These are phyloP conservation scores for Macaranga tanarius DNA, from an alignment of 441 rosid species.

Conservation along the genomic window DNA sequence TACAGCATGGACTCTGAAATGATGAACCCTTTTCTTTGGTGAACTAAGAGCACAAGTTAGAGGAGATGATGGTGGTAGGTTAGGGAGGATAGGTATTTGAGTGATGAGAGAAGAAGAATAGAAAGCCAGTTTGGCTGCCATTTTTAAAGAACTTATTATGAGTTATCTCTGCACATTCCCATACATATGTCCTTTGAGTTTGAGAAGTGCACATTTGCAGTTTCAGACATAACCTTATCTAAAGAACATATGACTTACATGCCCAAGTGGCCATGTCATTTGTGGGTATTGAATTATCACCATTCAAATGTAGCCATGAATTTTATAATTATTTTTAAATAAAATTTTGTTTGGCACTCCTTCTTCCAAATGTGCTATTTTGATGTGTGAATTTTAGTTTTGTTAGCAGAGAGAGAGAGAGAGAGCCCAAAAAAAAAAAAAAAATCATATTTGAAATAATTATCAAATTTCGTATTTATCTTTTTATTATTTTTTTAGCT, in stretches of 20 bases:
- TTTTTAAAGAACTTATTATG: constrained; percentile 22
- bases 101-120: constrained; percentile 32
- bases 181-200: constrained; percentile 1
- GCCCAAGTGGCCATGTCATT: constrained; percentile 15
- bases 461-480: too few species aligned
- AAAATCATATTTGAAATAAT: too few species aligned
- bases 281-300: too few species aligned
- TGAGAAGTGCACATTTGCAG: constrained; percentile 20
- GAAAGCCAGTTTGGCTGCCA: constrained; percentile 48
- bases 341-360: too few species aligned
- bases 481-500: too few species aligned
- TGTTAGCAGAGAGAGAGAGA: too few species aligned
- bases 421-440: too few species aligned
- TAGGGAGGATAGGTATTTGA: constrained; percentile 25
- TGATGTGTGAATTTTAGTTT: too few species aligned
- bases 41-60: constrained; percentile 14
- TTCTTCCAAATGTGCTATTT: too few species aligned
- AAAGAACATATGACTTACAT: constrained; percentile 5
- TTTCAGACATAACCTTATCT: constrained; percentile 36
- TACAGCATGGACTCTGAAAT: constrained; percentile 55
- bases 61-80: constrained; percentile 22
- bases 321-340: too few species aligned
- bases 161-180: constrained; percentile 8
- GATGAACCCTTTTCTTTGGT: constrained; percentile 28
- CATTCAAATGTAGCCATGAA: too few species aligned